A percentile compares a stretch with the other conserved stretches of the same genome.
Evolutionary conservation across 805 yeast species (phyloP).

Genomic region (Yarrowia phangngaensis): DNA sequence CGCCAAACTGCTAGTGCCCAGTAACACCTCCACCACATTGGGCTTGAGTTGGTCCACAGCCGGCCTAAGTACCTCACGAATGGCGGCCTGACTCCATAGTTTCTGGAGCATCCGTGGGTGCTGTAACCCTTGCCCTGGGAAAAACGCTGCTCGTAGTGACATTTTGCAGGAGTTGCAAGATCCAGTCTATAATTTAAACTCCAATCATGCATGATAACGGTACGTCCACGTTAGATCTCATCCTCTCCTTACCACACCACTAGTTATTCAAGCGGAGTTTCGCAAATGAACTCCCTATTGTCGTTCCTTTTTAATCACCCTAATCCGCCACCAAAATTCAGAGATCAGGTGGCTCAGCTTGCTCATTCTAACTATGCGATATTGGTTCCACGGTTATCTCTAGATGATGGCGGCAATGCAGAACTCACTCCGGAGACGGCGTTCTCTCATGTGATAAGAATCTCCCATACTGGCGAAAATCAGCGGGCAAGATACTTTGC

Average conservation of each 20-base stretch:
- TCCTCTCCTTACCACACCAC: background rate
- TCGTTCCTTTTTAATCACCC: conserved; percentile 57
- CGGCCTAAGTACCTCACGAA: background rate
- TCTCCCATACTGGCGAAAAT: conserved; percentile 36
- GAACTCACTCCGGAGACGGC: conserved; percentile 34
- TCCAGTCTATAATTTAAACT: conserved; percentile 5
- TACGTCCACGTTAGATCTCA: no score
- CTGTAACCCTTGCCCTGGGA: conserved; percentile 21
- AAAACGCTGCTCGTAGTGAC: conserved; percentile 3
- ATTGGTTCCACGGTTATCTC: conserved; percentile 58
- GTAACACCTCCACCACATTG: background rate
- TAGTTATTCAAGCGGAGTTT: no score
- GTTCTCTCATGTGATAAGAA: conserved; percentile 55
- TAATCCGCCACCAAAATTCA: conserved; percentile 39
- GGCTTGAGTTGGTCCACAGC: background rate
- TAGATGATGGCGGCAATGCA: conserved; percentile 47
- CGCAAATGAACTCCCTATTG: conserved; percentile 20
- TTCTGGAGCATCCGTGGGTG: conserved; percentile 2
- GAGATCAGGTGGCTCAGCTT: conserved; percentile 35
- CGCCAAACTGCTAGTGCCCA: background rate
- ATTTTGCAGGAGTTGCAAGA: no score
- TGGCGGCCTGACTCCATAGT: background rate
- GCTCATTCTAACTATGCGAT: conserved; percentile 50
- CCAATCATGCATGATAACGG: conserved; percentile 16
- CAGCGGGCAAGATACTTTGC: conserved; percentile 33